Conservation (phyloP, 2,329 filamentous ascomycete genomes). For the Aspergillus awamori region DNA sequence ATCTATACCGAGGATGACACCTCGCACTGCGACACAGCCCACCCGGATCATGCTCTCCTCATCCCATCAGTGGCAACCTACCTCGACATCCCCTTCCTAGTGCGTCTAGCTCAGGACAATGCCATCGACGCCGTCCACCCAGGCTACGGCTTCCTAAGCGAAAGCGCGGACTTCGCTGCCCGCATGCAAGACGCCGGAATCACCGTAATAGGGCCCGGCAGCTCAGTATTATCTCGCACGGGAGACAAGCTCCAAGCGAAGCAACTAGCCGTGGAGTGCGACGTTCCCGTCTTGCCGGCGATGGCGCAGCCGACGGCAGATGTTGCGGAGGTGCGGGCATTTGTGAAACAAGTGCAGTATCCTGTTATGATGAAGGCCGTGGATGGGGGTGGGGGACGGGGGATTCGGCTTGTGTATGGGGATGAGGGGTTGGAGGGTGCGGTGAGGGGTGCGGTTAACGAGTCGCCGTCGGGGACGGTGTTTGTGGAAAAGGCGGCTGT, state of each 20-base stretch:
- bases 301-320: conserved; percentile 48
- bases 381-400: conserved; percentile 64
- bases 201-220: conserved; percentile 58
- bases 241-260: conserved; percentile 61
- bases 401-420: conserved; percentile 57
- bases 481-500: conserved; percentile 66
- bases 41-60: conserved; percentile 53
- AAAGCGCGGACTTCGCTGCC: conserved; percentile 55
- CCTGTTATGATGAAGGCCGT: conserved; percentile 68
- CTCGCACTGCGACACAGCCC: conserved; percentile 55
- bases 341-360: conserved; percentile 61
- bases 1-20: conserved; percentile 60
- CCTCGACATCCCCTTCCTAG: conserved; percentile 54
- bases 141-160: conserved; percentile 66
- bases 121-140: conserved; percentile 60
- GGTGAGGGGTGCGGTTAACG: conserved; percentile 56
- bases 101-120: conserved; percentile 53
- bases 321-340: conserved; percentile 51
- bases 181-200: conserved; percentile 53
- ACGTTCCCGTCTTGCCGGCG: conserved; percentile 56
- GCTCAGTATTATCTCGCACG: conserved; percentile 59
- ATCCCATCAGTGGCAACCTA: conserved; percentile 57
- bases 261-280: conserved; percentile 53
- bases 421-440: conserved; percentile 50
- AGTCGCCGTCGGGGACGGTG: conserved; percentile 60